Base-by-base conservation (phyloP, 768 basidiomycete species). In the Lentinula aciculospora region DNA sequence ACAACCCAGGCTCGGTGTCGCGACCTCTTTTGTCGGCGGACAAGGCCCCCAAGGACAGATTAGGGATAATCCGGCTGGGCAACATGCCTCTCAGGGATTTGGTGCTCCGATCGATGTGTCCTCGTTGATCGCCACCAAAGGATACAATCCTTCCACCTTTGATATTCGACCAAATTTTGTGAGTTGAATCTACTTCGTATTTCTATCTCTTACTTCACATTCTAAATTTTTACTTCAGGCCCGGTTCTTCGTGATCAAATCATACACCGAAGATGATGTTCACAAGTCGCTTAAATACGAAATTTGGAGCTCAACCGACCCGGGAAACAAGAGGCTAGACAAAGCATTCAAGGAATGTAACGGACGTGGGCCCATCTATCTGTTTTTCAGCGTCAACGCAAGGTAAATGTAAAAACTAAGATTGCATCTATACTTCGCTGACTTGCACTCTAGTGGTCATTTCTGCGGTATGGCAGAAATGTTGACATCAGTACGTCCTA, bases 391-490 rank as follows among this genome's bases (percentile, higher is more conserved):
- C 59, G 97, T 99, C 60, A 99, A 99, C 68, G 94, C 89, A 2
- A 90, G 85, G 84, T 83, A 58, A 17, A 71, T 61, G n/a, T 31
- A 29, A n/a, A n/a, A 42, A 31, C 27, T 13, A 46, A 4, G 46
- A 29, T 55, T 56, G 29, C 10, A 21, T 21, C 28, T n/a, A 25
- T 44, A 27, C 10, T n/a, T 10, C 44, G 44, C 56, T 45, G 55
- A 47, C 36, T 58, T 10, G 31, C 28, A 27, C 32, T 19, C 17
- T 58, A 92, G 93, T 64, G 94, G 96, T 0, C 96, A 98, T 70
- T 98, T 98, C 72, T 98, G 96, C 65, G 96, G 96, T 34, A 94
- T 98, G 84, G 96, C 96, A 1, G 94, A 97, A 72, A 98, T 98
- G 96, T 72, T 96, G 65, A 96, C 94, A 7, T 89, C 92, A 10